These are phyloP conservation scores for Claviceps digitariae DNA, from an alignment of 2,329 filamentous ascomycete species.

Conservation along the genomic window DNA sequence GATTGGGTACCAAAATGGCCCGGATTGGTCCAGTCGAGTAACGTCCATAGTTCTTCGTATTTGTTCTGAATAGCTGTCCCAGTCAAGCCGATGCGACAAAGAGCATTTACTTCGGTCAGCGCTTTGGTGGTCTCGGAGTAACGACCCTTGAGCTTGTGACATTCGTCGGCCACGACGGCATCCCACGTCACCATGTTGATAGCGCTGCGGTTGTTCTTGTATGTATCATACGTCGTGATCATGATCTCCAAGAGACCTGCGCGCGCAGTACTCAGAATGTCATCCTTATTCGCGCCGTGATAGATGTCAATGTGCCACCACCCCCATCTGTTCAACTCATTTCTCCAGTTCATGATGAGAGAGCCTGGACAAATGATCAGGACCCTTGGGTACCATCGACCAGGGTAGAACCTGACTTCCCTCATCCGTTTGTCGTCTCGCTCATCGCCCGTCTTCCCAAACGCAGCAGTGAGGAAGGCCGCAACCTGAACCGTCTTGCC, in stretches of 20 bases:
- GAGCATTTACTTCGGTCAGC: slow-evolving; percentile 80
- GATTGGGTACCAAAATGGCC: slow-evolving; percentile 49
- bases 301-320: slow-evolving; percentile 87
- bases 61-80: slow-evolving; percentile 97
- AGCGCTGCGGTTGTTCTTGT: slow-evolving; percentile 57
- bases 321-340: slow-evolving; percentile 78
- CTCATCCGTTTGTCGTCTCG: slow-evolving; percentile 78
- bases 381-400: slow-evolving; percentile 61
- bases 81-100: slow-evolving; percentile 85
- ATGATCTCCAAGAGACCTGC: slow-evolving; percentile 75
- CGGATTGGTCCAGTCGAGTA: slow-evolving; percentile 93
- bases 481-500: slow-evolving; percentile 96
- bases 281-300: slow-evolving; percentile 56
- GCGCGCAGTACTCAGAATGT: slow-evolving; percentile 56
- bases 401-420: slow-evolving; percentile 54
- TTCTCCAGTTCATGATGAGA: slow-evolving; percentile 81
- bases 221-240: slow-evolving; percentile 89
- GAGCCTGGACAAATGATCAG: slow-evolving; percentile 82
- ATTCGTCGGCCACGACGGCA: slow-evolving; percentile 87
- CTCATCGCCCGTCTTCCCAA: slow-evolving; percentile 86
- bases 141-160: slow-evolving; percentile 74
- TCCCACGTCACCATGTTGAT: slow-evolving; percentile 89
- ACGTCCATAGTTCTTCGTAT: slow-evolving; percentile 92
- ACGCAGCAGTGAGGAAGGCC: slow-evolving; percentile 79
- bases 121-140: slow-evolving; percentile 65